Evolutionary conservation across 371 early-diverging fungal species (phyloP).

Genomic region (Phascolomyces articulosus): DNA sequence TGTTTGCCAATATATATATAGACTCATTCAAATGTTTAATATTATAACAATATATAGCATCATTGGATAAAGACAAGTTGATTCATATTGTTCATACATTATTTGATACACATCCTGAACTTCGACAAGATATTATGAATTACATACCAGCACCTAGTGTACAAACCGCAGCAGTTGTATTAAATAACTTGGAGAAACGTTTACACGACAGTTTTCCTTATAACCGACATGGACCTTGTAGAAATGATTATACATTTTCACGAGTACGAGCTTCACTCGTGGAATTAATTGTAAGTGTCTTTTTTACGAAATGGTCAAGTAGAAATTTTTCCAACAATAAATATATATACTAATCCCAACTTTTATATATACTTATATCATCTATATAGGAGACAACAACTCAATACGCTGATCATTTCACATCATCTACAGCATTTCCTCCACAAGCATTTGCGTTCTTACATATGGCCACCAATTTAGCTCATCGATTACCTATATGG

Average conservation of each 20-base stretch:
- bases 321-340: too few species aligned
- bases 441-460: slow-evolving; percentile 78
- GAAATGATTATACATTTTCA: slow-evolving; percentile 89
- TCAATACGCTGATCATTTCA: slow-evolving; percentile 89
- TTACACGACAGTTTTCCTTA: slow-evolving; percentile 85
- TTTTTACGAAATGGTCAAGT: too few species aligned
- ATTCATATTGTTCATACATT: slow-evolving; percentile 73
- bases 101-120: slow-evolving; percentile 70
- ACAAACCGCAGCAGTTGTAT: slow-evolving; percentile 67
- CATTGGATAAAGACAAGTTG: slow-evolving; percentile 76
- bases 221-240: slow-evolving; percentile 75
- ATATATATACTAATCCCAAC: too few species aligned
- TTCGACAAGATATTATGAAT: slow-evolving; percentile 71
- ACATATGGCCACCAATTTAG: slow-evolving; percentile 72
- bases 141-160: slow-evolving; percentile 90
- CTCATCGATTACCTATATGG: slow-evolving; percentile 86
- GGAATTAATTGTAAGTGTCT: slow-evolving; percentile 65
- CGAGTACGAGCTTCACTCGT: slow-evolving; percentile 78
- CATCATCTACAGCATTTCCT: slow-evolving; percentile 73
- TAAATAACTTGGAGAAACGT: slow-evolving; percentile 71
- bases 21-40: too few species aligned
- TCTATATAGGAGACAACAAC: slow-evolving; percentile 64
- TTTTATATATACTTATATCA: too few species aligned
- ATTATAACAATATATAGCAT: slow-evolving; percentile 37
- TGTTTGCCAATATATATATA: too few species aligned